Conservation (phyloP, 345 rosid species). For the Orychophragmus violaceus region DNA sequence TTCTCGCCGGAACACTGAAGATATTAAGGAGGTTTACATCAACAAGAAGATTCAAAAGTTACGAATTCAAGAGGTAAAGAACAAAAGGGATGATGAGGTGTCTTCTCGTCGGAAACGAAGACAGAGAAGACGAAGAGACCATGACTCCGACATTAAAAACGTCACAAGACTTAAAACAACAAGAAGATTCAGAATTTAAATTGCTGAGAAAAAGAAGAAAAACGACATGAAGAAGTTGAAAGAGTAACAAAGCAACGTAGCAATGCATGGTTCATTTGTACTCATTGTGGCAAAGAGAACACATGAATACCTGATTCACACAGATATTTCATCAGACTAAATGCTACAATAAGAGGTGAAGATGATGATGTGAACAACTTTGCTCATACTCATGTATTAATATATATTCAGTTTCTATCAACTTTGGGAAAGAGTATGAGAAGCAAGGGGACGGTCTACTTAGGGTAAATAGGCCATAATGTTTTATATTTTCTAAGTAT, state of each 20-base stretch:
- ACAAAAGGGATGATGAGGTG: too few species aligned
- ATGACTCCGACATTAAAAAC: not conserved
- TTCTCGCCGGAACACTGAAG: too few species aligned
- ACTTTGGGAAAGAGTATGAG: constrained; percentile 8
- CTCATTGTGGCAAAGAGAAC: constrained; percentile 25
- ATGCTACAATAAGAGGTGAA: constrained; percentile 5
- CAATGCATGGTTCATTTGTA: constrained; percentile 1
- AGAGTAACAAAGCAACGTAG: not conserved
- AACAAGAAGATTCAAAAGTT: too few species aligned
- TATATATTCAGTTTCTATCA: not conserved
- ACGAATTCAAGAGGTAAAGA: too few species aligned
- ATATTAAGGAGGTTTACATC: too few species aligned
- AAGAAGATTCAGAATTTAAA: not conserved
- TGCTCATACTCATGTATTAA: not conserved
- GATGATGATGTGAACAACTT: constrained; percentile 18
- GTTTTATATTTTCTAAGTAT: too few species aligned
- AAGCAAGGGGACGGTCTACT: too few species aligned
- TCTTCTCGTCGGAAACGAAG: too few species aligned
- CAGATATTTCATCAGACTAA: not conserved
- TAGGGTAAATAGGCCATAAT: too few species aligned
- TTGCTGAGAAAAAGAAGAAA: constrained; percentile 1
- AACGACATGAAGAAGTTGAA: not conserved
- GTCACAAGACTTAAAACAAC: not conserved
- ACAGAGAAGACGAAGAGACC: too few species aligned
- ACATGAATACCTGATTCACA: constrained; percentile 2